phyloP scores from a whole-genome alignment of 768 basidiomycete genomes.

The Pisolithus marmoratus region DNA sequence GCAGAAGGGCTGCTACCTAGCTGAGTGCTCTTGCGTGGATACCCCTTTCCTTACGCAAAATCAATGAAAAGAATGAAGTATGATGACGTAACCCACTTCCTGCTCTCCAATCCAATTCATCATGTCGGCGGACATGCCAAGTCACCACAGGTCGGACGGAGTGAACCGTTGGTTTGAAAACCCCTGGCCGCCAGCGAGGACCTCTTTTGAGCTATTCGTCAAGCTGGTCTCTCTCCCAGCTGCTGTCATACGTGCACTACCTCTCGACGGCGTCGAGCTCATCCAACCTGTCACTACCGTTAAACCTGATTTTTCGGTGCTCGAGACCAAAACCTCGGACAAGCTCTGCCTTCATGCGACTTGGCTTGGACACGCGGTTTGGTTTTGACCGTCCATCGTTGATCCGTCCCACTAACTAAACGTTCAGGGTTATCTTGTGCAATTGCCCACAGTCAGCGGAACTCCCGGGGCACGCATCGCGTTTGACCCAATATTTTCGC shows the following conservation, averaged over 20 bases:
- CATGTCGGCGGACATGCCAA: neutral
- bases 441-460: conserved; percentile 14
- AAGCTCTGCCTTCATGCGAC: conserved; percentile 14
- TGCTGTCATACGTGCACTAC: neutral
- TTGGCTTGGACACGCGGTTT: conserved; percentile 36
- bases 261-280: neutral
- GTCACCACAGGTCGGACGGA: neutral
- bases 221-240: neutral
- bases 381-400: conserved; percentile 1
- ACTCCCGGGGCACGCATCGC: conserved; percentile 26
- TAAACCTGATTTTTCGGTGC: conserved; percentile 1
- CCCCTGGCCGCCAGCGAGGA: conserved; percentile 1
- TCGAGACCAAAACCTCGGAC: neutral
- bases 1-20: too few relatives aligned
- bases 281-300: neutral
- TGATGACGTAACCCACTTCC: too few relatives aligned
- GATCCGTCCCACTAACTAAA: neutral
- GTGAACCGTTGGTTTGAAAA: neutral
- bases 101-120: neutral
- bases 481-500: conserved; percentile 39
- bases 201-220: neutral
- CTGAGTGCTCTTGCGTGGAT: too few relatives aligned
- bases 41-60: too few relatives aligned
- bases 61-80: too few relatives aligned
- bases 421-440: conserved; percentile 24